These are phyloP conservation scores for Zygosaccharomyces pseudobailii DNA, from an alignment of 1,139 yeast genomes.

Conservation along the genomic window DNA sequence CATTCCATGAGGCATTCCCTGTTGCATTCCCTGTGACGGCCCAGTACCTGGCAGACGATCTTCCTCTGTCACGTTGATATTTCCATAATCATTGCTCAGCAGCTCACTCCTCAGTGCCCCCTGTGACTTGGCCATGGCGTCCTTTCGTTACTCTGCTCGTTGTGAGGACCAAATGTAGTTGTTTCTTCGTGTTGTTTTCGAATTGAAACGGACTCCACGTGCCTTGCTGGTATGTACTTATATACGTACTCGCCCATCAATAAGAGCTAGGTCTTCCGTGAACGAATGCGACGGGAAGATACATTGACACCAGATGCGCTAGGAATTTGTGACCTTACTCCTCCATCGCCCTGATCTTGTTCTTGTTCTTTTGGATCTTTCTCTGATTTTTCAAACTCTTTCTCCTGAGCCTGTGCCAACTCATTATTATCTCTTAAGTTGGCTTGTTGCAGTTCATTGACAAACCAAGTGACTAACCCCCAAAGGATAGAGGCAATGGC, in stretches of 20 bases:
- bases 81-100: slow-evolving; percentile 37
- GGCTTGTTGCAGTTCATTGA: slow-evolving; percentile 57
- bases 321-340: neutral
- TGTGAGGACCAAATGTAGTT: neutral
- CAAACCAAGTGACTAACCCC: slow-evolving; percentile 84
- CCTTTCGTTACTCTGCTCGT: neutral
- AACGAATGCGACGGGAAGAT: neutral
- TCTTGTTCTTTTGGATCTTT: neutral
- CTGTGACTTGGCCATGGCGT: neutral
- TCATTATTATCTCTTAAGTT: slow-evolving; percentile 42
- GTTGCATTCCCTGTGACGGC: neutral
- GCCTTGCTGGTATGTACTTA: neutral
- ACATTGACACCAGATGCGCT: neutral
- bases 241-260: neutral
- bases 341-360: neutral
- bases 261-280: slow-evolving; percentile 1
- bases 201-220: neutral
- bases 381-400: slow-evolving; percentile 6
- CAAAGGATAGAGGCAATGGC: slow-evolving; percentile 68
- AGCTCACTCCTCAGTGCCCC: slow-evolving; percentile 32
- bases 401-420: slow-evolving; percentile 27
- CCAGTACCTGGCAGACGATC: slow-evolving; percentile 1
- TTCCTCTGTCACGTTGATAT: slow-evolving; percentile 41
- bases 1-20: neutral
- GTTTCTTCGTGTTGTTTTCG: neutral